phyloP scores from a whole-genome alignment of 2,329 filamentous ascomycete genomes.

The Cytospora piceicola region DNA sequence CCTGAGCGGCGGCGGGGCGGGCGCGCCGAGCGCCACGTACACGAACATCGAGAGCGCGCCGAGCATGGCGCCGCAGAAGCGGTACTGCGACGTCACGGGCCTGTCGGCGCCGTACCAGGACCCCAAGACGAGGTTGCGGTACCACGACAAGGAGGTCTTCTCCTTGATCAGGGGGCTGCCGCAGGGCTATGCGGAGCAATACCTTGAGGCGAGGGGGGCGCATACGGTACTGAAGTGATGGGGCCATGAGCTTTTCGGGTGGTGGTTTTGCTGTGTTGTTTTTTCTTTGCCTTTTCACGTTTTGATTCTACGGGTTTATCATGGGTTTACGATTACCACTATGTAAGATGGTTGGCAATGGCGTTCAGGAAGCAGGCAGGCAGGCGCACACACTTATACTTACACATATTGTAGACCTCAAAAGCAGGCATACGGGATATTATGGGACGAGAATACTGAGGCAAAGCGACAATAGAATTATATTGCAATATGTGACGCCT shows the following conservation, averaged over 20 bases:
- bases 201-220: conserved; percentile 85
- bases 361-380: conserved; percentile 18
- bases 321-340: not conserved
- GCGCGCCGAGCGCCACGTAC: conserved; percentile 80
- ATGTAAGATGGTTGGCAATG: conserved; percentile 4
- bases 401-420: not conserved
- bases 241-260: conserved; percentile 4
- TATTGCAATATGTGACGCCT: not conserved
- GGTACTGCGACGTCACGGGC: conserved; percentile 96
- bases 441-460: not conserved
- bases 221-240: conserved; percentile 91
- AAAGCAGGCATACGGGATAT: not conserved
- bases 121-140: conserved; percentile 90
- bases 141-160: conserved; percentile 93
- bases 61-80: conserved; percentile 79
- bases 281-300: not conserved
- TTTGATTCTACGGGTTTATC: conserved; percentile 1
- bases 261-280: not conserved
- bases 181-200: conserved; percentile 83
- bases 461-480: not conserved
- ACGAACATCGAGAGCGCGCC: conserved; percentile 93
- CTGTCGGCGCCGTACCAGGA: conserved; percentile 90
- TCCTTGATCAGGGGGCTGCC: conserved; percentile 77
- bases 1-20: conserved; percentile 39
- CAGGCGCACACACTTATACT: not conserved